Percentiles rank a stretch among this genome's conserved stretches.
Evolutionary conservation across 768 basidiomycete species (phyloP).

Genomic region (Calocera viscosa): DNA sequence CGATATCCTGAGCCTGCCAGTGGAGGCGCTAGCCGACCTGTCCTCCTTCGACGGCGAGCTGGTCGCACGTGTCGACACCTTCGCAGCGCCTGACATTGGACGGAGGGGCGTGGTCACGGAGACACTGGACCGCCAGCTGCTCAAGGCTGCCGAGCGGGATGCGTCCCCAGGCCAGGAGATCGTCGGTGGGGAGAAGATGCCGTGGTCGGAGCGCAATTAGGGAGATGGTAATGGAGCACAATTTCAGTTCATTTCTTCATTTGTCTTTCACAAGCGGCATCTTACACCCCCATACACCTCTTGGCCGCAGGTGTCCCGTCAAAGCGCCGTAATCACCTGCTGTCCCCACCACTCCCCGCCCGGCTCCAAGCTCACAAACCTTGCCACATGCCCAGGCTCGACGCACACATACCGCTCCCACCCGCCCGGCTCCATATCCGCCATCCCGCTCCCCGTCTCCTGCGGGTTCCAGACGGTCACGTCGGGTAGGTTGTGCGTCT

Average conservation of each 20-base stretch:
- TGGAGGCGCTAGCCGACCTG: no score
- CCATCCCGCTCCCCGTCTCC: slow-evolving; percentile 55
- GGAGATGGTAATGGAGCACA: slow-evolving; percentile 11
- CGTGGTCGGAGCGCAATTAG: no score
- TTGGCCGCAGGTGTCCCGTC: slow-evolving; percentile 7
- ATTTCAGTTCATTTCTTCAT: not conserved
- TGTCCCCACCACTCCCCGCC: slow-evolving; percentile 66
- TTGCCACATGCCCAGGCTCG: slow-evolving; percentile 76
- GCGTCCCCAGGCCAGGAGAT: no score
- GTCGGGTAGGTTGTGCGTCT: slow-evolving; percentile 49
- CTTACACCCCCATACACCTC: not conserved
- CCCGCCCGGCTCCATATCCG: slow-evolving; percentile 81
- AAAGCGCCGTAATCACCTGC: slow-evolving; percentile 47
- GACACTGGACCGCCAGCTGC: no score
- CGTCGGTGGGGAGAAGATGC: no score
- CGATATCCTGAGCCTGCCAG: no score
- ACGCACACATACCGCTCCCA: slow-evolving; percentile 84
- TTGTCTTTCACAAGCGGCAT: not conserved
- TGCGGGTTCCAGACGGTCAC: slow-evolving; percentile 93
- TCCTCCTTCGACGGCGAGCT: no score
- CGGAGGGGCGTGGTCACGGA: no score
- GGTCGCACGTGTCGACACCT: no score
- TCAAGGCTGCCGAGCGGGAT: no score
- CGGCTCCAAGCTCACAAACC: slow-evolving; percentile 49
- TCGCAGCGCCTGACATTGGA: no score